Evolutionary conservation across 1,139 yeast species (phyloP).

Genomic region (Kurtzmaniella quercitrusa): DNA sequence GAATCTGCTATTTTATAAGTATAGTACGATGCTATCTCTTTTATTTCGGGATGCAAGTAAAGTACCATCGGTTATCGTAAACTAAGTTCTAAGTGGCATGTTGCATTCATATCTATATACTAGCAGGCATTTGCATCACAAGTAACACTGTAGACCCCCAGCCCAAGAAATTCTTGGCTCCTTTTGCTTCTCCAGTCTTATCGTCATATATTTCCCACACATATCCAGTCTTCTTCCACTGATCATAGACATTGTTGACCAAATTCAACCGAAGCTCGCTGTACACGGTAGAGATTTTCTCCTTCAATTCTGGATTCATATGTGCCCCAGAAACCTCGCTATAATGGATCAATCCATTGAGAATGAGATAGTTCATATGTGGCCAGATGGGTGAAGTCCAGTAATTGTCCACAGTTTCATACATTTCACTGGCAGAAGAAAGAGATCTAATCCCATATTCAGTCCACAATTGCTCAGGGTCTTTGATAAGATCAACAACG

Average conservation of each 20-base stretch:
- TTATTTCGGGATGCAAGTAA: no score
- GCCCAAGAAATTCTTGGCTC: constrained; percentile 88
- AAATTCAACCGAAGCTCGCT: constrained; percentile 57
- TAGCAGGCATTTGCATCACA: constrained; percentile 77
- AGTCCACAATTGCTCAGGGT: constrained; percentile 76
- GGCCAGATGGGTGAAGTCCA: constrained; percentile 98
- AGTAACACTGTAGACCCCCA: constrained; percentile 85
- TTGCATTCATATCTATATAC: no score
- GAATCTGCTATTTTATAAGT: no score
- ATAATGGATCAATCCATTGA: constrained; percentile 68
- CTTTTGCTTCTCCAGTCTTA: constrained; percentile 65
- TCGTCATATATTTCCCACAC: constrained; percentile 93
- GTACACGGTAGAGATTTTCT: constrained; percentile 40
- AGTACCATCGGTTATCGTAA: no score
- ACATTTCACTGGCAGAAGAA: constrained; percentile 61
- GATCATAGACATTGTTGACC: constrained; percentile 59
- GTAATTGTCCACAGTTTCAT: constrained; percentile 81
- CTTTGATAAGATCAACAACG: constrained; percentile 54
- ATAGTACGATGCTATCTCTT: no score
- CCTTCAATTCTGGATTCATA: constrained; percentile 29
- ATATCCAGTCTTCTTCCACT: constrained; percentile 74
- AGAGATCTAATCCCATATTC: constrained; percentile 78
- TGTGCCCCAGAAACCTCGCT: constrained; percentile 15
- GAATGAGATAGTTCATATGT: constrained; percentile 77
- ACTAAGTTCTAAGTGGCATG: no score